Percentiles rank a stretch among this genome's conserved stretches.
These are phyloP conservation scores for Eucalyptus regnans DNA, from an alignment of 345 rosid genomes.

Conservation along the genomic window DNA sequence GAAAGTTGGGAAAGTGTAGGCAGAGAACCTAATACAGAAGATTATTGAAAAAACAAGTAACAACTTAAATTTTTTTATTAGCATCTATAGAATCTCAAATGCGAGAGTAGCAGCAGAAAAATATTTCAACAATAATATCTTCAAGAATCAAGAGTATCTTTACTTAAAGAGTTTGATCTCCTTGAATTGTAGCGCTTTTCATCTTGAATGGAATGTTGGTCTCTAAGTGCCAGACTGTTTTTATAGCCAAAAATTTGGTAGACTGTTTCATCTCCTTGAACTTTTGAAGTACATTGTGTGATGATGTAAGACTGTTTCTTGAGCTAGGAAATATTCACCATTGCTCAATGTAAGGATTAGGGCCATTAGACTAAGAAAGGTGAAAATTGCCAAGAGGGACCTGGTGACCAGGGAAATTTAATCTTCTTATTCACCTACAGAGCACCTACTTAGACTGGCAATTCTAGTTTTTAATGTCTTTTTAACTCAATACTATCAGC, in stretches of 20 bases:
- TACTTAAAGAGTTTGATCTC: neutral
- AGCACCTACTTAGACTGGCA: neutral
- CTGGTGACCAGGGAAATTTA: neutral
- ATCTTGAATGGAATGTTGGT: neutral
- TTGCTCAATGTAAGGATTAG: neutral
- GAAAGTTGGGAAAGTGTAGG: neutral
- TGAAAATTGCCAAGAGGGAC: neutral
- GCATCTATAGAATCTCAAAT: neutral
- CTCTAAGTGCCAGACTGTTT: neutral
- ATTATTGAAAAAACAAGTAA: neutral
- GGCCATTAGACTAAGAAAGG: neutral
- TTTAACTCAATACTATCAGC: neutral
- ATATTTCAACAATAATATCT: neutral
- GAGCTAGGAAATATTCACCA: neutral
- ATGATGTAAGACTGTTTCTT: neutral
- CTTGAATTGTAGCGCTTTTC: neutral
- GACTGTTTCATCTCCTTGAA: neutral
- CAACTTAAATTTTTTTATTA: neutral
- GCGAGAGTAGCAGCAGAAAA: neutral
- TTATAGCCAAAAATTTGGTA: neutral
- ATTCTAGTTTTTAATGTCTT: neutral
- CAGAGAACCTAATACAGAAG: neutral
- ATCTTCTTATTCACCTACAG: neutral
- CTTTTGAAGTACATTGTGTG: neutral
- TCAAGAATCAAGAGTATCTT: neutral